A percentile compares a stretch with the other conserved stretches of the same genome.
Evolutionary conservation across 1,284 basidiomycete genomes (phyloP).

Genomic region (Calocybe gambosa): DNA sequence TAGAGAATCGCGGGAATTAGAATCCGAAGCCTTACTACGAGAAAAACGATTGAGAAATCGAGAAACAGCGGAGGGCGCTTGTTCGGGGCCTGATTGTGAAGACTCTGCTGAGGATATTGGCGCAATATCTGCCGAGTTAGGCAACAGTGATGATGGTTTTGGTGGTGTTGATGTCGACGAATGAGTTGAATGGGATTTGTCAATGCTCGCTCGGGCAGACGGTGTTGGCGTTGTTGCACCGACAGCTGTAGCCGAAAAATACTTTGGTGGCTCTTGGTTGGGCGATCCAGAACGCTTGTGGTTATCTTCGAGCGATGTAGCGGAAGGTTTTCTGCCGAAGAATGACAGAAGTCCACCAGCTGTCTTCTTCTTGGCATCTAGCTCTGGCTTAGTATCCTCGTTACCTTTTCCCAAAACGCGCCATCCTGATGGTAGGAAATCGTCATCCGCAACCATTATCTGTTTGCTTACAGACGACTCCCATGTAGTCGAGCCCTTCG

Average conservation of each 20-base stretch:
- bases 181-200: conserved; percentile 17
- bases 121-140: not conserved
- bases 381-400: conserved; percentile 20
- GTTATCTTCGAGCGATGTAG: conserved; percentile 15
- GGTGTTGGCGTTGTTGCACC: conserved; percentile 8
- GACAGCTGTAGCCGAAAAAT: conserved; percentile 5
- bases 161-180: conserved; percentile 9
- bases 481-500: conserved; percentile 70
- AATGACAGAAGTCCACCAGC: conserved; percentile 62
- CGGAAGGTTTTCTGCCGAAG: conserved; percentile 43
- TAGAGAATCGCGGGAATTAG: conserved; percentile 42
- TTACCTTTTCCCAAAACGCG: conserved; percentile 33
- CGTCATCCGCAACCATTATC: conserved; percentile 43
- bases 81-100: conserved; percentile 10
- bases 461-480: conserved; percentile 56
- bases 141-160: conserved; percentile 1
- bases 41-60: conserved; percentile 69
- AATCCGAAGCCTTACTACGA: conserved; percentile 33
- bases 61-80: conserved; percentile 56
- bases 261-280: conserved; percentile 9
- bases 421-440: conserved; percentile 60
- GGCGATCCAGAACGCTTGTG: conserved; percentile 25
- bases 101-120: conserved; percentile 8
- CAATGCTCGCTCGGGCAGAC: conserved; percentile 27
- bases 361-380: conserved; percentile 41